phyloP scores from a whole-genome alignment of 2,329 filamentous ascomycete species.

The Fusarium sp. region DNA sequence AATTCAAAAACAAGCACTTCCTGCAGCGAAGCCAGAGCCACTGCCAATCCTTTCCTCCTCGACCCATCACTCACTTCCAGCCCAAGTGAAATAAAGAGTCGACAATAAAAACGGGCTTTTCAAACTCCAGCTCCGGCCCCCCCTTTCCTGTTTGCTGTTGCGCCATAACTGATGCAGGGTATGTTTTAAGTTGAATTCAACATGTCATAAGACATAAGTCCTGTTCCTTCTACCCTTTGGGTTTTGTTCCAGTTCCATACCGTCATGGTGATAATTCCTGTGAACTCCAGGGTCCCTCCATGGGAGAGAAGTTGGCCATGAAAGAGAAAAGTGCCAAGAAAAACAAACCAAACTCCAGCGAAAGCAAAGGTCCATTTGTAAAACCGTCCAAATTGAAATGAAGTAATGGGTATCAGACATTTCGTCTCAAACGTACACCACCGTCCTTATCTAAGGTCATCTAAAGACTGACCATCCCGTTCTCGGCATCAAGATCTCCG shows the following conservation, averaged over 20 bases:
- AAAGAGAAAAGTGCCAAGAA: constrained; percentile 8
- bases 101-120: constrained; percentile 27
- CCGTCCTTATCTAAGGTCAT: background rate
- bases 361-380: constrained; percentile 28
- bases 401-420: constrained; percentile 36
- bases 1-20: constrained; percentile 2
- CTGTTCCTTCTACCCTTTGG: constrained; percentile 23
- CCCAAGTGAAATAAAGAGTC: constrained; percentile 7
- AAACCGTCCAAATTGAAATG: constrained; percentile 15
- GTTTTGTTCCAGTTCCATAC: constrained; percentile 18
- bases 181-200: constrained; percentile 41
- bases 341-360: constrained; percentile 7
- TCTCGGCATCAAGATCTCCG: constrained; percentile 44
- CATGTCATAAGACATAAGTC: constrained; percentile 34
- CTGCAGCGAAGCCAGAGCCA: background rate
- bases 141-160: constrained; percentile 29
- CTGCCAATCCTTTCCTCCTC: background rate
- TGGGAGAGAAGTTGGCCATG: constrained; percentile 20
- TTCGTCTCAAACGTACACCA: constrained; percentile 19
- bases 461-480: constrained; percentile 50
- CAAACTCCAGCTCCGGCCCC: constrained; percentile 30
- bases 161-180: constrained; percentile 46
- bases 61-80: background rate
- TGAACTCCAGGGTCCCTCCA: constrained; percentile 33
- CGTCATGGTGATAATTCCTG: constrained; percentile 12